Evolutionary conservation across 1,139 yeast species (phyloP).

Genomic region (Meyerozyma elateridarum): DNA sequence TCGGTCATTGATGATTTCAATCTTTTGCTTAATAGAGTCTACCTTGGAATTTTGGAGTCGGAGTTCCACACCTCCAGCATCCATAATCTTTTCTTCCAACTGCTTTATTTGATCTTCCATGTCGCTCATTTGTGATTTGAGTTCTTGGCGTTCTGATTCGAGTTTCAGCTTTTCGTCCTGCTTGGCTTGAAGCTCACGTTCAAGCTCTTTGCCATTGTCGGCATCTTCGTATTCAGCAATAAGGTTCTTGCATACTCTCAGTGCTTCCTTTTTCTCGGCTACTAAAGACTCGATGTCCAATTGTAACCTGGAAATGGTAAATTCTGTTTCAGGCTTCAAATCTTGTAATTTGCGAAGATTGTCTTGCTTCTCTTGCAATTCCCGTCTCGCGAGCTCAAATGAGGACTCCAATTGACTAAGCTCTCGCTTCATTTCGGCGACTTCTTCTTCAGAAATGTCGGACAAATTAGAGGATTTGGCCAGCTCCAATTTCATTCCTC

Average conservation of each 20-base stretch:
- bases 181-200: constrained; percentile 35
- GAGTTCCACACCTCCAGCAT: constrained; percentile 86
- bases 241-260: constrained; percentile 28
- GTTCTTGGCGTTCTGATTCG: constrained; percentile 32
- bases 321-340: constrained; percentile 68
- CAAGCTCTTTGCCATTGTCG: constrained; percentile 20
- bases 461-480: constrained; percentile 19
- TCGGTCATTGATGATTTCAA: constrained; percentile 57
- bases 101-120: constrained; percentile 54
- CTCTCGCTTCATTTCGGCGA: constrained; percentile 51
- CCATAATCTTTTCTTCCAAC: constrained; percentile 76
- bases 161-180: constrained; percentile 31
- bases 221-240: constrained; percentile 33
- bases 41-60: constrained; percentile 80
- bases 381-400: constrained; percentile 47
- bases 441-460: constrained; percentile 50
- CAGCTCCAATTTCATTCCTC: constrained; percentile 55
- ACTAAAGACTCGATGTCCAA: constrained; percentile 65
- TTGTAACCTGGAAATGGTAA: constrained; percentile 51
- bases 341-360: constrained; percentile 56
- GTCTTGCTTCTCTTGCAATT: constrained; percentile 55
- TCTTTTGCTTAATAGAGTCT: constrained; percentile 65
- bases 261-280: constrained; percentile 42
- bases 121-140: constrained; percentile 53
- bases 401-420: constrained; percentile 52